Evolutionary conservation across 163 green algal species (phyloP), one percentile per base, ranked within the genome.

Genomic region (Trebouxia gelatinosa): DNA sequence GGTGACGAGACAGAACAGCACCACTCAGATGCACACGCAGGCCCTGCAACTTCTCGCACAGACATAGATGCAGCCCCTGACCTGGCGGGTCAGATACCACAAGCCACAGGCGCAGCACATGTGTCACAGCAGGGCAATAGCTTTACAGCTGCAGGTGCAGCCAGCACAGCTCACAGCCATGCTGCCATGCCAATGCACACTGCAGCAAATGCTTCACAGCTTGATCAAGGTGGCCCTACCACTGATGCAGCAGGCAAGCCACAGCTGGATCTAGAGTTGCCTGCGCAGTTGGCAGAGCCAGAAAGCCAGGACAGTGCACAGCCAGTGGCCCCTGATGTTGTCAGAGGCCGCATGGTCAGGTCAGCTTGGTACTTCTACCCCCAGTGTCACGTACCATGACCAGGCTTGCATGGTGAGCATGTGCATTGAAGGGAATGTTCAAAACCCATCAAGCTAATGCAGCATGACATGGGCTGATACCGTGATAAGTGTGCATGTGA

Each of bases 271-370:
- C 48, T 21, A 59, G 17, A 21, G 48, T 21, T n/a, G 17, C 48
- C 19, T 17, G 17, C 17, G 19, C 48, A n/a, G 17, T 59, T 21
- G 17, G 48, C 17, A 59, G 48, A 59, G 48, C n/a, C n/a, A n/a
- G n/a, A n/a, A n/a, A n/a, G n/a, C n/a, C n/a, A n/a, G n/a, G n/a
- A n/a, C 48, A 59, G 48, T 21, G 19, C 17, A n/a, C 48, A 59
- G 17, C 48, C 48, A n/a, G 40, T 43, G 29, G 48, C 46, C 17
- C 68, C 46, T 59, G 68, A 76, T 6, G 68, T 62, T 21, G 40
- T 62, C 38, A 64, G 40, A 26, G 68, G 68, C 4, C 16, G 68
- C n/a, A 40, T 76, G 21, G 68, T 76, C n/a, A 46, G 48, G 17
- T 59, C 48, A 59, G 19, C 48, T 59, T 59, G 19, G 48, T 59